Conservation (phyloP, 768 basidiomycete species). For the Boletus eberwhitei region DNA sequence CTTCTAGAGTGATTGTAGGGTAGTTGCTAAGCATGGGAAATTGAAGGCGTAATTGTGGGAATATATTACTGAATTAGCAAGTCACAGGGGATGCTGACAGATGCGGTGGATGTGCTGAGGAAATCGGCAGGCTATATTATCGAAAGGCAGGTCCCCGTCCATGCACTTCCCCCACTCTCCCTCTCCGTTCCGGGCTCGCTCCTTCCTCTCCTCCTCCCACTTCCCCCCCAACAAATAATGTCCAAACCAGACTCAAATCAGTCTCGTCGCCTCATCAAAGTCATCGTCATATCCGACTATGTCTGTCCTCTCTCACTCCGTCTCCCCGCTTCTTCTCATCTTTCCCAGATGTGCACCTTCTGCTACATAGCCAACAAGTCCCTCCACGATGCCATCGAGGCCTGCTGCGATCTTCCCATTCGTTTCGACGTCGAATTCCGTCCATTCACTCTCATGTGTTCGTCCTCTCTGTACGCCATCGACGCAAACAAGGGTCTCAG, state of each 20-base stretch:
- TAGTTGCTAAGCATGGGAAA: conserved; percentile 22
- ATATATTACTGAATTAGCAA: conserved; percentile 14
- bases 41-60: conserved; percentile 17
- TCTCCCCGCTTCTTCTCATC: conserved; percentile 4
- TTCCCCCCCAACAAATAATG: conserved; percentile 10
- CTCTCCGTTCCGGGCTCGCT: not conserved
- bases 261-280: conserved; percentile 23
- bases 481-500: conserved; percentile 19
- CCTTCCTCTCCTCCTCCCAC: not conserved
- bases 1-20: conserved; percentile 34
- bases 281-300: conserved; percentile 35
- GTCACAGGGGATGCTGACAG: conserved; percentile 32
- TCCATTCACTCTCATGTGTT: conserved; percentile 31
- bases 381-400: conserved; percentile 36
- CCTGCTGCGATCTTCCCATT: conserved; percentile 31
- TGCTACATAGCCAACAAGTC: conserved; percentile 40
- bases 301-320: conserved; percentile 16
- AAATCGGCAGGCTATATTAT: conserved; percentile 28
- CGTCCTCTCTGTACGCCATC: conserved; percentile 14
- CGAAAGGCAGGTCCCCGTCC: conserved; percentile 24
- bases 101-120: conserved; percentile 25
- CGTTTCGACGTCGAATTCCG: conserved; percentile 36
- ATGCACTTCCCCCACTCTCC: conserved; percentile 19
- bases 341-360: conserved; percentile 32
- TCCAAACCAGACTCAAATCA: conserved; percentile 13